Conservation (phyloP, 2,329 filamentous ascomycete species). For the Shiraia bambusicola region DNA sequence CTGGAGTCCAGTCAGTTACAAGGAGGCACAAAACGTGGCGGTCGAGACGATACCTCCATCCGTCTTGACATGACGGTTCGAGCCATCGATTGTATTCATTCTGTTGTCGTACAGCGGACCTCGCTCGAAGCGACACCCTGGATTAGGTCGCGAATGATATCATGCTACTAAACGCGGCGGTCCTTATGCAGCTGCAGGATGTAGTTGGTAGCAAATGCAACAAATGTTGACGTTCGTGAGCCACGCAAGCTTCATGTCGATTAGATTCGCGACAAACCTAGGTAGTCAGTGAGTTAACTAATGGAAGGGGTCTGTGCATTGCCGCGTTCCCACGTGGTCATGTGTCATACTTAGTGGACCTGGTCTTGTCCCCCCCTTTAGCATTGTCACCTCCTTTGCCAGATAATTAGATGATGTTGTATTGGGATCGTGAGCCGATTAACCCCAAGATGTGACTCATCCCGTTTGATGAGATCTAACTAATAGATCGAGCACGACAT, state of each 20-base stretch:
- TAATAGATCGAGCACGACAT: too few relatives aligned
- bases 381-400: too few relatives aligned
- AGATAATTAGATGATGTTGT: too few relatives aligned
- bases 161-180: background rate
- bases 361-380: too few relatives aligned
- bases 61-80: conserved; percentile 47
- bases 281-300: too few relatives aligned
- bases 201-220: background rate
- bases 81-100: conserved; percentile 68
- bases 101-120: conserved; percentile 8
- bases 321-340: conserved; percentile 4
- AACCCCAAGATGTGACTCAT: too few relatives aligned
- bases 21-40: background rate
- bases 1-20: conserved; percentile 35
- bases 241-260: background rate
- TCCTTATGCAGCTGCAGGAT: background rate
- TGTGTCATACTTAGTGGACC: background rate
- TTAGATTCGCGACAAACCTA: conserved; percentile 5
- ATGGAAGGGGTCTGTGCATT: background rate
- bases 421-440: too few relatives aligned
- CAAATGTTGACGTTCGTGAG: background rate
- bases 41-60: conserved; percentile 33
- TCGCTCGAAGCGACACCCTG: background rate
- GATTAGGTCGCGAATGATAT: background rate
- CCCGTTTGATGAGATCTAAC: too few relatives aligned